Conservation (phyloP, 352 stramenopile species). For the Thraustotheca clavata region DNA sequence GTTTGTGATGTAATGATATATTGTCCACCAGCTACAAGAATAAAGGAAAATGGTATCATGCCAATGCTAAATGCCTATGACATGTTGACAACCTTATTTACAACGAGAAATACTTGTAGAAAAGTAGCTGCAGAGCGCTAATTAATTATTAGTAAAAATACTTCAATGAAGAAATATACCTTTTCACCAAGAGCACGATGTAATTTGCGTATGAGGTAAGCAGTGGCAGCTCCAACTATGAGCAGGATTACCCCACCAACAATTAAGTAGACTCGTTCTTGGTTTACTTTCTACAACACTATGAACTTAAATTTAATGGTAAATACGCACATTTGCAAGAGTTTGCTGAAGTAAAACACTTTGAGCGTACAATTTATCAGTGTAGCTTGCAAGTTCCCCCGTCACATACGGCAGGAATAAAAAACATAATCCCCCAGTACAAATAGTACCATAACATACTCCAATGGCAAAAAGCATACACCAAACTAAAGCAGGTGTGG, state of each 20-base stretch:
- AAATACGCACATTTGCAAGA: neutral
- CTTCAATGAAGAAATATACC: neutral
- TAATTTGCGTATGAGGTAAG: constrained; percentile 37
- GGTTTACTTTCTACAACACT: constrained; percentile 29
- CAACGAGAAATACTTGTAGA: constrained; percentile 34
- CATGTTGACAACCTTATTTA: neutral
- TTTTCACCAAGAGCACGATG: constrained; percentile 42
- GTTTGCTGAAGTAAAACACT: constrained; percentile 3
- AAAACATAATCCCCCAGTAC: constrained; percentile 51
- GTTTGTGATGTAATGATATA: constrained; percentile 66
- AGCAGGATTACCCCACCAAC: constrained; percentile 34
- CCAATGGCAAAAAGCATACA: constrained; percentile 48
- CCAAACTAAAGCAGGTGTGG: constrained; percentile 39
- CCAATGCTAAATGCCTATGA: constrained; percentile 53
- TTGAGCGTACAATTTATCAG: constrained; percentile 37
- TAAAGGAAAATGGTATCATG: constrained; percentile 51
- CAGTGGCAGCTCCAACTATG: constrained; percentile 28
- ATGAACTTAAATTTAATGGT: neutral
- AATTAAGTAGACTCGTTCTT: constrained; percentile 32
- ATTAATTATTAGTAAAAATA: neutral
- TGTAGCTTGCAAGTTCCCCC: constrained; percentile 36
- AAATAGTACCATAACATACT: constrained; percentile 35
- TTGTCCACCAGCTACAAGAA: constrained; percentile 57
- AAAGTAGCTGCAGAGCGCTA: constrained; percentile 42
- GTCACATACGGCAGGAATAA: constrained; percentile 39